Percentiles rank a stretch among this genome's conserved stretches.
Conservation (phyloP, 1,139 yeast genomes). For the Citeromyces hawaiiensis region DNA sequence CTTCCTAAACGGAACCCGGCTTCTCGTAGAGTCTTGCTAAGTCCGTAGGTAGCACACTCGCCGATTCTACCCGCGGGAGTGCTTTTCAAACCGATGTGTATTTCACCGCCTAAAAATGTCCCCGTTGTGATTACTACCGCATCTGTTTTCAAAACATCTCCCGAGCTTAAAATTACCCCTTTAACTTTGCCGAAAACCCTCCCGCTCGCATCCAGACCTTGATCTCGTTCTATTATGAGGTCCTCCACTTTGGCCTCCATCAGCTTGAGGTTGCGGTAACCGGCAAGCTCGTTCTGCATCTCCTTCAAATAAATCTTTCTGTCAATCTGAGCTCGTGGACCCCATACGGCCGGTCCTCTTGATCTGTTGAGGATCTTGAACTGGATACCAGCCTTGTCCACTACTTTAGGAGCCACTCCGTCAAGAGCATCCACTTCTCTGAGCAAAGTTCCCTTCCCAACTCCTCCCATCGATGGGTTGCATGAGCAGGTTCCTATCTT, state of each 20-base stretch:
- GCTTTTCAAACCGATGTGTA: constrained; percentile 72
- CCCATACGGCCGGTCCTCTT: constrained; percentile 97
- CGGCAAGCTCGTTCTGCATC: constrained; percentile 58
- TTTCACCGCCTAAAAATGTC: constrained; percentile 87
- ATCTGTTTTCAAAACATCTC: constrained; percentile 41
- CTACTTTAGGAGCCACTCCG: constrained; percentile 75
- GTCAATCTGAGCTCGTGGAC: constrained; percentile 95
- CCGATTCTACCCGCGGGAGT: constrained; percentile 92
- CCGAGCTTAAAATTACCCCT: constrained; percentile 68
- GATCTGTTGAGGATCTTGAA: constrained; percentile 79
- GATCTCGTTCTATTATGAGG: constrained; percentile 43
- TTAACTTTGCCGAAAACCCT: constrained; percentile 30
- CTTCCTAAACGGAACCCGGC: constrained; percentile 83
- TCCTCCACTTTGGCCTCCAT: constrained; percentile 76
- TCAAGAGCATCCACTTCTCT: constrained; percentile 94
- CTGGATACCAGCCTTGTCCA: constrained; percentile 89
- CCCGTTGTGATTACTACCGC: constrained; percentile 90
- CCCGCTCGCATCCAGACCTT: constrained; percentile 18
- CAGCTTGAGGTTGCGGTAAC: constrained; percentile 47
- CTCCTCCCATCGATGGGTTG: constrained; percentile 97
- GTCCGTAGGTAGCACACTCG: constrained; percentile 83
- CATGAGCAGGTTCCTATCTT: constrained; percentile 94
- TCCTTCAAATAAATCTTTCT: constrained; percentile 62
- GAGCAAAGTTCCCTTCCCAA: constrained; percentile 88
- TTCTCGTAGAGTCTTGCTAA: constrained; percentile 60